Conservation (phyloP, 768 basidiomycete genomes). For the Mycena pura region DNA sequence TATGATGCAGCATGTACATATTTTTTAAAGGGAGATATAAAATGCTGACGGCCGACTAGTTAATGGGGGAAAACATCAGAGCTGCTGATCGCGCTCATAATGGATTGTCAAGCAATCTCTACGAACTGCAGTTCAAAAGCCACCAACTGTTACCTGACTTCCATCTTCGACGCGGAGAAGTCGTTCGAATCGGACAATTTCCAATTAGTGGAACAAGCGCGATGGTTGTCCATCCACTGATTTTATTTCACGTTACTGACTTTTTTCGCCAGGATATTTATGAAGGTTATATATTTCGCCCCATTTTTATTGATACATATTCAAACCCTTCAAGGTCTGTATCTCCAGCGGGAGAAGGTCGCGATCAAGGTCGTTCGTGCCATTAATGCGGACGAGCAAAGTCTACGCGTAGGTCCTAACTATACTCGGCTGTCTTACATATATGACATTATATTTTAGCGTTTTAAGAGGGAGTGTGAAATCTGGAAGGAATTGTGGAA, state of each 20-base stretch:
- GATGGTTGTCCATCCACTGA: conserved; percentile 50
- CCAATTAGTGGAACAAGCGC: conserved; percentile 59
- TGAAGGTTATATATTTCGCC: conserved; percentile 10
- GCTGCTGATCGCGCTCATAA: conserved; percentile 43
- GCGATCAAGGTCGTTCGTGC: conserved; percentile 63
- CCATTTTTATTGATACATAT: too few species aligned
- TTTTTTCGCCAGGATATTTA: conserved; percentile 14
- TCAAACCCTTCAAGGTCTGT: conserved; percentile 50
- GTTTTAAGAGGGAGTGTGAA: conserved; percentile 59
- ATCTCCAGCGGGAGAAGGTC: conserved; percentile 60
- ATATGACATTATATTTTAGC: conserved; percentile 35
- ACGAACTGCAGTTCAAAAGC: conserved; percentile 54
- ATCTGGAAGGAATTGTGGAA: conserved; percentile 64
- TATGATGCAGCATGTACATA: conserved; percentile 55
- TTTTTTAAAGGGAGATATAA: not conserved
- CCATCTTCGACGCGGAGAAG: conserved; percentile 60
- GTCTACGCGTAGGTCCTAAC: conserved; percentile 43
- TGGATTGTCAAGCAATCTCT: conserved; percentile 57
- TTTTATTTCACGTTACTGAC: not conserved
- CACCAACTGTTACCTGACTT: conserved; percentile 56
- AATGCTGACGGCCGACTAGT: conserved; percentile 26
- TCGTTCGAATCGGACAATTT: conserved; percentile 52
- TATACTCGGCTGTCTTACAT: not conserved
- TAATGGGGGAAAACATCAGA: conserved; percentile 41
- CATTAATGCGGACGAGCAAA: conserved; percentile 53